phyloP scores from a whole-genome alignment of 2,329 filamentous ascomycete species.

The Biscogniauxia marginata region DNA sequence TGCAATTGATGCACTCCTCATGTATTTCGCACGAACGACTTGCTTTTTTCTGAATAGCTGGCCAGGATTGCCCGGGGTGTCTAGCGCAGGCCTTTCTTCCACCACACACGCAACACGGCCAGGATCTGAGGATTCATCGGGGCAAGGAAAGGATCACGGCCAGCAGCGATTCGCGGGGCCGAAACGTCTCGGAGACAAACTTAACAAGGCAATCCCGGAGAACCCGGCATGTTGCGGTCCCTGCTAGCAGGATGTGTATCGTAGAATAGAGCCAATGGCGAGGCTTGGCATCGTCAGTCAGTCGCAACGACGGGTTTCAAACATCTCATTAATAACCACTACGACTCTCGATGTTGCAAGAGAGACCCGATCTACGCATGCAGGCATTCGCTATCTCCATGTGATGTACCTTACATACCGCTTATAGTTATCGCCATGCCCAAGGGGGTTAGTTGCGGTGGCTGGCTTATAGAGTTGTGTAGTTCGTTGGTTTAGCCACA shows the following conservation, averaged over 20 bases:
- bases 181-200: slow-evolving; percentile 14
- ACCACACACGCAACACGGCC: not conserved
- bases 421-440: not conserved
- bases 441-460: not conserved
- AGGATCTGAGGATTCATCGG: slow-evolving; percentile 5
- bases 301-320: not conserved
- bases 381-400: not conserved
- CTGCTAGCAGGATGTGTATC: not conserved
- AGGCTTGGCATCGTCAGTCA: not conserved
- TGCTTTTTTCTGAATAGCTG: not conserved
- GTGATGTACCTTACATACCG: not conserved
- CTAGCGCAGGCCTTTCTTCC: not conserved
- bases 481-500: not conserved
- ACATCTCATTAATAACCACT: not conserved
- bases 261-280: not conserved
- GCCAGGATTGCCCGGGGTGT: not conserved
- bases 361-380: not conserved
- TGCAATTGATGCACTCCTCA: not conserved
- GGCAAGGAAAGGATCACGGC: slow-evolving; percentile 1
- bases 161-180: slow-evolving; percentile 13
- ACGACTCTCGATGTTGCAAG: not conserved
- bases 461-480: no score
- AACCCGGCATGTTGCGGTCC: not conserved
- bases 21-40: not conserved
- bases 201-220: slow-evolving; percentile 4